Conservation (phyloP, 768 basidiomycete genomes). For the Lactarius pseudohatsudake region DNA sequence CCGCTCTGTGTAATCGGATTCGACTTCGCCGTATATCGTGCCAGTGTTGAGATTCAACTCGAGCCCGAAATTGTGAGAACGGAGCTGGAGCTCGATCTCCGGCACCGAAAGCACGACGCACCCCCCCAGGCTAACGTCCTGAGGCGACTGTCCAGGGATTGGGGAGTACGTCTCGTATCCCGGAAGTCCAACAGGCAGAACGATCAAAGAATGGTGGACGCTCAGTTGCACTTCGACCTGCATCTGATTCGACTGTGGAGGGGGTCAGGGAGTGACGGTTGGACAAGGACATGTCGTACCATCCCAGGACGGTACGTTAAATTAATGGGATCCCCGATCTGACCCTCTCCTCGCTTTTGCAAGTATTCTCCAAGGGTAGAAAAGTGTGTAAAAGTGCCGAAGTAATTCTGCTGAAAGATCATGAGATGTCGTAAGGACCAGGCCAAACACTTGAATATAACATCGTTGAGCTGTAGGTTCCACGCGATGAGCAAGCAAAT, state of each 20-base stretch:
- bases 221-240: slow-evolving; percentile 66
- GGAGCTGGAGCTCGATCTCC: slow-evolving; percentile 70
- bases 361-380: slow-evolving; percentile 85
- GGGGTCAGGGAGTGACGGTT: background rate
- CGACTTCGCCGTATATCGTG: slow-evolving; percentile 54
- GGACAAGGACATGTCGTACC: slow-evolving; percentile 42
- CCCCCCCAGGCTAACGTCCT: slow-evolving; percentile 47
- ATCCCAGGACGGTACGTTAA: slow-evolving; percentile 78
- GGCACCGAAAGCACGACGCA: slow-evolving; percentile 60
- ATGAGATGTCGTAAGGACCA: slow-evolving; percentile 91
- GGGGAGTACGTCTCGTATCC: slow-evolving; percentile 50
- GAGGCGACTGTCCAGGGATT: slow-evolving; percentile 27
- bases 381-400: slow-evolving; percentile 92
- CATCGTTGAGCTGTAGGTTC: slow-evolving; percentile 45
- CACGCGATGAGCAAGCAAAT: background rate
- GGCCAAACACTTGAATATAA: slow-evolving; percentile 70
- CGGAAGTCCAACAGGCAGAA: slow-evolving; percentile 67
- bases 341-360: slow-evolving; percentile 57
- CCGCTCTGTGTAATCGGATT: slow-evolving; percentile 48
- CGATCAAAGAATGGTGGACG: slow-evolving; percentile 51
- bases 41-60: slow-evolving; percentile 48
- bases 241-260: slow-evolving; percentile 72
- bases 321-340: slow-evolving; percentile 78
- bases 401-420: slow-evolving; percentile 89
- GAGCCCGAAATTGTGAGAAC: slow-evolving; percentile 78